Base-by-base conservation (phyloP, 352 stramenopile genomes). In the Plasmopara halstedii region DNA sequence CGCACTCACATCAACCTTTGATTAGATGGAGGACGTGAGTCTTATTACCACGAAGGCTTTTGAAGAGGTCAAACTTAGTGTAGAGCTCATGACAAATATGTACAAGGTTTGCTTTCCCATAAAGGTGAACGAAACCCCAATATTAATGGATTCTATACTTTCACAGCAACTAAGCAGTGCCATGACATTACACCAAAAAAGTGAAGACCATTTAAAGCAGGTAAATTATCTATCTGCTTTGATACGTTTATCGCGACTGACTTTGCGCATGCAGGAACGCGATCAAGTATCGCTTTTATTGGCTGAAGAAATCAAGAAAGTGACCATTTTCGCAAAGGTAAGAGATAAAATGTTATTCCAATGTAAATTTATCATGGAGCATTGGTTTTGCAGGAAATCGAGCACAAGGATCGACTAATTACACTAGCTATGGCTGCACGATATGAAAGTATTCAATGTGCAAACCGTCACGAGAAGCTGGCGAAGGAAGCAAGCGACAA, bases 51-150 rank as follows among this genome's bases (percentile, higher is more conserved):
- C 48, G 14, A 79, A 76, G 43, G 68, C 80, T 8, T 78, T 88
- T 21, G 72, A 87, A 19, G 75, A 80, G 53, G 71, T 92, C 5
- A 83, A 87, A 46, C 57, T 92, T 15, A 92, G 83, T 49, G 80
- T 92, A 10, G 80, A 89, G 26, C 57, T 92, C 7, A 82, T 89
- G 64, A 85, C 77, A 6, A 92, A 85, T 46, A 89, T 92, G 77
- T 92, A 92, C 70, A 92, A 92, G 53, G 69, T 80, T 40, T 14
- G 34, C 21, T 17, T n/a, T n/a, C n/a, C n/a, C n/a, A n/a, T n/a
- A n/a, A n/a, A n/a, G n/a, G n/a, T n/a, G n/a, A n/a, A n/a, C n/a
- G n/a, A n/a, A n/a, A n/a, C n/a, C n/a, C n/a, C n/a, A n/a, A n/a
- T n/a, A 40, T 15, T 40, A 21, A 40, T 10, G 6, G n/a, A 37